phyloP scores from a whole-genome alignment of 2,329 filamentous ascomycete species.

The Arachnopeziza araneosa region DNA sequence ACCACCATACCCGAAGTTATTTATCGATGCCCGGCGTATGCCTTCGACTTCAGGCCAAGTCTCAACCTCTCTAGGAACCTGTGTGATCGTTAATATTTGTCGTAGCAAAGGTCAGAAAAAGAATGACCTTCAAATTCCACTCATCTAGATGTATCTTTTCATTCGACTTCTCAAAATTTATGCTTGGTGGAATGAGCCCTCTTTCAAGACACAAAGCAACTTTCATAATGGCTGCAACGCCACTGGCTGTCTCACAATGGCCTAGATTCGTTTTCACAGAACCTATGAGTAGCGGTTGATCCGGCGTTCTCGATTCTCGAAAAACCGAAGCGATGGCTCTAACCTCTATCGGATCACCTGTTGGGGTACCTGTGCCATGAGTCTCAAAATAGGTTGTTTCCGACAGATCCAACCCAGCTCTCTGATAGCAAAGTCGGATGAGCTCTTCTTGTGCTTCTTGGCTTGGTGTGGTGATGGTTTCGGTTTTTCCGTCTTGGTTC shows the following conservation, averaged over 20 bases:
- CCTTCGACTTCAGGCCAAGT: conserved; percentile 31
- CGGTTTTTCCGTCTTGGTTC: conserved; percentile 42
- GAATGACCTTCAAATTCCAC: conserved; percentile 33
- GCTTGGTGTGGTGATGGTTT: conserved; percentile 41
- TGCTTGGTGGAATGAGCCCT: conserved; percentile 38
- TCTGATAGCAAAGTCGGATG: conserved; percentile 17
- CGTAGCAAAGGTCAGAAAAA: background rate
- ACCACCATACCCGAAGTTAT: conserved; percentile 31
- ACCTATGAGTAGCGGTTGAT: conserved; percentile 22
- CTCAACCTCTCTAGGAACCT: background rate
- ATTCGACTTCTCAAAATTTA: conserved; percentile 37
- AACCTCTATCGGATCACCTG: conserved; percentile 20
- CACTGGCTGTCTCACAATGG: conserved; percentile 35
- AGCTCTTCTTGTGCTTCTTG: conserved; percentile 36
- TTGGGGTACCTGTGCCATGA: background rate
- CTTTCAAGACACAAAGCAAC: conserved; percentile 38
- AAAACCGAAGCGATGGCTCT: conserved; percentile 20
- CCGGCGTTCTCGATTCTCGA: conserved; percentile 11
- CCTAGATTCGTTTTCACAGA: conserved; percentile 31
- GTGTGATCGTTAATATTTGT: background rate
- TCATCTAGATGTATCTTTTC: conserved; percentile 31
- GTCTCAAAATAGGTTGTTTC: conserved; percentile 5
- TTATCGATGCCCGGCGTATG: conserved; percentile 42
- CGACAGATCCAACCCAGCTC: conserved; percentile 10
- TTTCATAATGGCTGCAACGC: conserved; percentile 37